Evolutionary conservation across 495 filamentous ascomycete genomes (phyloP).

Genomic region (Lepraria neglecta): DNA sequence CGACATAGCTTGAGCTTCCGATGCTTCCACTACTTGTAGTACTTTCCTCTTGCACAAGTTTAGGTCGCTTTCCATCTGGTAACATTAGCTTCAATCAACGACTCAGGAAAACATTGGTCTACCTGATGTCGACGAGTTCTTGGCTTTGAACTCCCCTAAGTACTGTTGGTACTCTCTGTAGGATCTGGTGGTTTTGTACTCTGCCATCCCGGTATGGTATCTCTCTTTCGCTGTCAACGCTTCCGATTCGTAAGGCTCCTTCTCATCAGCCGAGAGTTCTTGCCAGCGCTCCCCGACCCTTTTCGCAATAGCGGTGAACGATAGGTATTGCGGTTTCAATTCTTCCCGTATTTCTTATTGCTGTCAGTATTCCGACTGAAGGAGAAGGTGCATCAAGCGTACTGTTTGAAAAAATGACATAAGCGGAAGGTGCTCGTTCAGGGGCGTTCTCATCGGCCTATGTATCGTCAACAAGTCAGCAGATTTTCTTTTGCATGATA

Average conservation of each 20-base stretch:
- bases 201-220: constrained; percentile 56
- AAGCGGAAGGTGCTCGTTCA: constrained; percentile 69
- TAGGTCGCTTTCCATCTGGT: constrained; percentile 35
- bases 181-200: constrained; percentile 65
- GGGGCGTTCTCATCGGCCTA: constrained; percentile 72
- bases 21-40: constrained; percentile 22
- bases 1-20: constrained; percentile 6
- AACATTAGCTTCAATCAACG: background rate
- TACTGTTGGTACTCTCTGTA: constrained; percentile 59
- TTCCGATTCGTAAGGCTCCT: constrained; percentile 64
- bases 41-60: constrained; percentile 31
- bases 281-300: constrained; percentile 77
- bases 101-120: background rate
- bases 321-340: constrained; percentile 63
- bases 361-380: constrained; percentile 7
- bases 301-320: constrained; percentile 78
- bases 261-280: constrained; percentile 53
- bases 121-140: constrained; percentile 37
- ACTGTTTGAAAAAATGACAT: constrained; percentile 81
- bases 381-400: constrained; percentile 30
- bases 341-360: constrained; percentile 62
- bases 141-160: constrained; percentile 66
- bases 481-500: background rate
- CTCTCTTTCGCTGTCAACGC: constrained; percentile 64
- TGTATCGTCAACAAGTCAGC: constrained; percentile 19